These are phyloP conservation scores for Theileria annulata DNA, from an alignment of 169 alveolate species.

Conservation along the genomic window DNA sequence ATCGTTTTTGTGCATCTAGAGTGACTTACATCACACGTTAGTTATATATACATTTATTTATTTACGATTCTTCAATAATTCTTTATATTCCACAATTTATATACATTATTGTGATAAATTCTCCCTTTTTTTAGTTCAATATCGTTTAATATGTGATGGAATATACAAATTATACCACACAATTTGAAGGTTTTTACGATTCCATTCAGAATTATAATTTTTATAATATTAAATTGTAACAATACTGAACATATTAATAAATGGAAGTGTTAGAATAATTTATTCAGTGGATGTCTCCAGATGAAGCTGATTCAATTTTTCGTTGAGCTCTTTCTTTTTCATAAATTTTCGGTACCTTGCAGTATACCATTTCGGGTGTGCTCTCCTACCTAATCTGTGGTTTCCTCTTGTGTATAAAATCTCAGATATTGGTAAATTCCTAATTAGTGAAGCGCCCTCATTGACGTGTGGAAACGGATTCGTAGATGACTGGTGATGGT, in stretches of 20 bases:
- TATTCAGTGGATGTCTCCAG: conserved; percentile 27
- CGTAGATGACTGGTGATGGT: conserved; percentile 59
- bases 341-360: conserved; percentile 57
- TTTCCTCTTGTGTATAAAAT: conserved; percentile 66
- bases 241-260: not conserved
- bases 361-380: conserved; percentile 77
- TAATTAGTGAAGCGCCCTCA: conserved; percentile 73
- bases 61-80: not conserved
- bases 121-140: not conserved
- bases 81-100: not conserved
- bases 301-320: conserved; percentile 47
- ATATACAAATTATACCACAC: not conserved
- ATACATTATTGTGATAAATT: not conserved
- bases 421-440: conserved; percentile 65
- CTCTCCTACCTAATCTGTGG: conserved; percentile 68
- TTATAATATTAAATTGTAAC: too few relatives aligned
- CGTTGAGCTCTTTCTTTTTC: conserved; percentile 36
- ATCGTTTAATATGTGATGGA: not conserved
- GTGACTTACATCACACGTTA: too few relatives aligned
- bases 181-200: not conserved
- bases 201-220: too few relatives aligned
- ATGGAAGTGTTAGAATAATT: not conserved
- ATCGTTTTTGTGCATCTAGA: too few relatives aligned
- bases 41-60: too few relatives aligned
- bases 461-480: conserved; percentile 78